phyloP scores from a whole-genome alignment of 345 rosid species.

The Citrus reticulata region DNA sequence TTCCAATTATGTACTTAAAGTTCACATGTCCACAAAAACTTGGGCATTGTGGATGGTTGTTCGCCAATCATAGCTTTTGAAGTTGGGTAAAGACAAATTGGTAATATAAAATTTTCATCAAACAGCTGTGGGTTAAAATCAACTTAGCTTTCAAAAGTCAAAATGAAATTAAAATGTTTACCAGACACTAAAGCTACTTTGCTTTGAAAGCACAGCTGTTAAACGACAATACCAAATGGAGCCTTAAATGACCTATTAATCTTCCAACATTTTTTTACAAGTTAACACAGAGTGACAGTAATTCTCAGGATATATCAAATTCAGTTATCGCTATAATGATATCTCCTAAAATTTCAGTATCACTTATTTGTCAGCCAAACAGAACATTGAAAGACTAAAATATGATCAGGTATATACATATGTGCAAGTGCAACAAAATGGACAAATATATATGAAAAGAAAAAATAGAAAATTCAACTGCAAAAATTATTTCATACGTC shows the following conservation, averaged over 20 bases:
- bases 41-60: background rate
- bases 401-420: background rate
- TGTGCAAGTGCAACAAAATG: no score
- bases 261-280: background rate
- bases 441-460: no score
- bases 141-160: background rate
- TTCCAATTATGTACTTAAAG: background rate
- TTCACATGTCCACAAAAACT: background rate
- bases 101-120: background rate
- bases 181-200: background rate
- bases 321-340: background rate
- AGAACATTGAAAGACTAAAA: background rate
- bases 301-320: background rate
- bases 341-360: background rate
- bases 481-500: conserved; percentile 34
- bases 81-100: background rate
- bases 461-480: no score
- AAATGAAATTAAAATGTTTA: no score
- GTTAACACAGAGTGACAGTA: background rate
- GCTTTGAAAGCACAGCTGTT: background rate
- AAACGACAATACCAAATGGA: background rate
- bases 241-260: background rate
- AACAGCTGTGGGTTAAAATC: background rate
- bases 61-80: background rate
- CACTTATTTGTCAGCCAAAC: background rate